phyloP scores from a whole-genome alignment of 495 filamentous ascomycete genomes.

The Barbatosphaeria neglecta region DNA sequence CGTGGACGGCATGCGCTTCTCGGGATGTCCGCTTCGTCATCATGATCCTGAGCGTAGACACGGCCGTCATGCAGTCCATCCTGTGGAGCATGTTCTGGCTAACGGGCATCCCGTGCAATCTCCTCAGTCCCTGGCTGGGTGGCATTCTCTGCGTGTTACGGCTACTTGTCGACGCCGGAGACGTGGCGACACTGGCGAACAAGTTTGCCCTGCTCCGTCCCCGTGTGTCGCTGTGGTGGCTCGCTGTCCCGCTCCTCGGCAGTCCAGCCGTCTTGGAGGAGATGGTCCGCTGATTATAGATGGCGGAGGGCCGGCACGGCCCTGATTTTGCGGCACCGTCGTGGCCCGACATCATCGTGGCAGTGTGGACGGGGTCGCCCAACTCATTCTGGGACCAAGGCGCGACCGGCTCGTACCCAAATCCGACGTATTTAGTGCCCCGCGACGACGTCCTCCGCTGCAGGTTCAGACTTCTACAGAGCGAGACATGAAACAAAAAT shows the following conservation, averaged over 20 bases:
- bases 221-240: not conserved
- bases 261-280: not conserved
- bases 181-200: slow-evolving; percentile 1
- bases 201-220: not conserved
- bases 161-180: slow-evolving; percentile 1
- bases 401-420: not conserved
- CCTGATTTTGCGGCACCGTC: not conserved
- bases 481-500: not conserved
- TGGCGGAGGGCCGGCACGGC: not conserved
- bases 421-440: not conserved
- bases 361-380: not conserved
- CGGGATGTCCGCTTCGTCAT: no score
- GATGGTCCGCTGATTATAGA: not conserved
- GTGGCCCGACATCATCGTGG: not conserved
- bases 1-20: not conserved
- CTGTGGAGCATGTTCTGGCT: slow-evolving; percentile 7
- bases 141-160: slow-evolving; percentile 1
- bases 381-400: not conserved
- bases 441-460: not conserved
- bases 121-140: slow-evolving; percentile 4
- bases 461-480: not conserved
- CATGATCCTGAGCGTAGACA: not conserved
- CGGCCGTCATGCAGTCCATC: not conserved
- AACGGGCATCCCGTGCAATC: slow-evolving; percentile 3
- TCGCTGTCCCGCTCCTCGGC: not conserved